phyloP scores from a whole-genome alignment of 305 asterid genomes.

The Nicotiana rustica region DNA sequence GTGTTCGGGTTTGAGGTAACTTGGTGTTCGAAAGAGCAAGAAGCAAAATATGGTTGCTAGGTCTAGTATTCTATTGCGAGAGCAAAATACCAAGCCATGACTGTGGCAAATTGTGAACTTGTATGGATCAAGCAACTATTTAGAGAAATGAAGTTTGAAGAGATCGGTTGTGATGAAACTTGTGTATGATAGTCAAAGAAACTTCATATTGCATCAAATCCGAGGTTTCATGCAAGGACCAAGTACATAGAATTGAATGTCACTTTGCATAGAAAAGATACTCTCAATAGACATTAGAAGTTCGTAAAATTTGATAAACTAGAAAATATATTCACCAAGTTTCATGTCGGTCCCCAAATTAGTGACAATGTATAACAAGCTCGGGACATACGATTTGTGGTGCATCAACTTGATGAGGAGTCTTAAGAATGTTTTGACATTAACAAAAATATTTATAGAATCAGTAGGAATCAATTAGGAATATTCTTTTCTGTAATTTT shows the following conservation, averaged over 20 bases:
- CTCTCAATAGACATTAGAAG: neutral
- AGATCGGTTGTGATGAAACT: neutral
- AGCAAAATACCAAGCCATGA: neutral
- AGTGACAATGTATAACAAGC: neutral
- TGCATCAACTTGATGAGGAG: too few relatives aligned
- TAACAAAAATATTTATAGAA: neutral
- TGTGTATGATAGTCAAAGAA: neutral
- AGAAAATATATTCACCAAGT: neutral
- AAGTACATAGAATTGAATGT: neutral
- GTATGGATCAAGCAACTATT: neutral
- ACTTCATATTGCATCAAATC: neutral
- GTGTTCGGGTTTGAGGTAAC: neutral
- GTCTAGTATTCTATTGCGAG: neutral
- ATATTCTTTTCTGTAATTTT: neutral
- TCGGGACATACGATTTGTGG: too few relatives aligned
- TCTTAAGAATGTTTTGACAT: too few relatives aligned
- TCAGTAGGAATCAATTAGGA: neutral
- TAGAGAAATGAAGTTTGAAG: neutral
- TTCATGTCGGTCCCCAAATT: neutral
- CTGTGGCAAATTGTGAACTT: neutral
- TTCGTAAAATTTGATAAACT: neutral
- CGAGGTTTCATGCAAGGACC: neutral
- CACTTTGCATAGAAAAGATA: neutral
- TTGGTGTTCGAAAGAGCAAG: neutral
- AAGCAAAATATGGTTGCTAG: neutral